phyloP scores from a whole-genome alignment of 2,329 filamentous ascomycete species.

The Neopestalotiopsis sp. region DNA sequence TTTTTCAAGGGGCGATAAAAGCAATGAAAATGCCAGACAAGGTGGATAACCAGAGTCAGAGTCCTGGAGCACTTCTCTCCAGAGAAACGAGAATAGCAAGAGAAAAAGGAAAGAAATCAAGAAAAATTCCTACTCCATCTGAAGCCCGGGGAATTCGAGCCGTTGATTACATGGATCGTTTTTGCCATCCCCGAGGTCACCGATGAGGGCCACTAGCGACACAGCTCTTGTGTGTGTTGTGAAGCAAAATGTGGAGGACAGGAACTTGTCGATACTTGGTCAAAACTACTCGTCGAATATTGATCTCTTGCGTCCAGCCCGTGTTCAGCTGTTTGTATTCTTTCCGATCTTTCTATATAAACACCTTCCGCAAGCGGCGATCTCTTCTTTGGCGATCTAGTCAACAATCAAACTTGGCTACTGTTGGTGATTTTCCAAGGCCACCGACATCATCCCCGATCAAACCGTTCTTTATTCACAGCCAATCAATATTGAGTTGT shows the following conservation, averaged over 20 bases:
- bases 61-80: not conserved
- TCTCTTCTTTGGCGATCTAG: not conserved
- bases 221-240: not conserved
- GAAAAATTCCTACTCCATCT: not conserved
- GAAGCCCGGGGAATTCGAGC: slow-evolving; percentile 1
- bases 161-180: not conserved
- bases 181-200: not conserved
- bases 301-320: not conserved
- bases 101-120: not conserved
- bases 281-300: not conserved
- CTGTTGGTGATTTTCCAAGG: not conserved
- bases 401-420: not conserved
- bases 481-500: not conserved
- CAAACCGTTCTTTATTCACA: not conserved
- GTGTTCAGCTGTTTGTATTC: not conserved
- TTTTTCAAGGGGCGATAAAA: not conserved
- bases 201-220: not conserved
- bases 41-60: not conserved
- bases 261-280: not conserved
- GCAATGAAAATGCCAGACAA: slow-evolving; percentile 6
- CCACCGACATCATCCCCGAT: not conserved
- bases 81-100: not conserved
- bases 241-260: not conserved
- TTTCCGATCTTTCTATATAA: not conserved
- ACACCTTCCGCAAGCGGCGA: not conserved